phyloP scores from a whole-genome alignment of 305 asterid genomes.

The Solanum hybrid region DNA sequence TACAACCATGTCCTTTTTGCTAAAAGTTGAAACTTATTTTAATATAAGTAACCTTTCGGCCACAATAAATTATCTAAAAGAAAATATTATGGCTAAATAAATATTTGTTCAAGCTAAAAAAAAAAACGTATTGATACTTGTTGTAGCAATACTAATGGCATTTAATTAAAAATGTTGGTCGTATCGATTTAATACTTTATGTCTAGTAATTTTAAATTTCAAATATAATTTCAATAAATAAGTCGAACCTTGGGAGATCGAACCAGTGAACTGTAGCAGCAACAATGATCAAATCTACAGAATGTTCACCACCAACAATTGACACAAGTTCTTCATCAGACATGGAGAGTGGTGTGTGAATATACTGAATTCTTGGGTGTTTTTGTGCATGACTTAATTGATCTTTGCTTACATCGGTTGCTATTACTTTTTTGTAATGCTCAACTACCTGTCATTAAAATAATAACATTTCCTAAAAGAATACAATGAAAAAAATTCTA shows the following conservation, averaged over 20 bases:
- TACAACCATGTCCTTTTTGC: neutral
- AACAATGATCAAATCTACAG: slow-evolving; percentile 13
- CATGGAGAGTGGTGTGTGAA: slow-evolving; percentile 19
- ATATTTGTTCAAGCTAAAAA: no score
- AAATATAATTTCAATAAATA: no score
- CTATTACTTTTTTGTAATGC: slow-evolving; percentile 17
- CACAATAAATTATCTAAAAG: no score
- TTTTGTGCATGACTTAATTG: slow-evolving; percentile 14
- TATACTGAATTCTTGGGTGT: slow-evolving; percentile 14
- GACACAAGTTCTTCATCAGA: slow-evolving; percentile 18
- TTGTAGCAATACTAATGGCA: no score
- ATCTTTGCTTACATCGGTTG: slow-evolving; percentile 16
- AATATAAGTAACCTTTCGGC: neutral
- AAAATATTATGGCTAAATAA: neutral
- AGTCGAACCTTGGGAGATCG: slow-evolving; percentile 7
- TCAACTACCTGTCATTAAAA: slow-evolving; percentile 7
- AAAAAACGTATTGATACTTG: no score
- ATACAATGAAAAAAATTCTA: no score
- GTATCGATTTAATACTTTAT: neutral
- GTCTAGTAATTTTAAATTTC: no score
- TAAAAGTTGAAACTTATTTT: neutral
- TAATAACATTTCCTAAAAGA: no score
- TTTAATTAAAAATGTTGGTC: no score
- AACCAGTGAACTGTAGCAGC: slow-evolving; percentile 24
- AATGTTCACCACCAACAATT: slow-evolving; percentile 2